Conservation (phyloP, 176 grass and related monocot species). For the Lolium multiflorum region DNA sequence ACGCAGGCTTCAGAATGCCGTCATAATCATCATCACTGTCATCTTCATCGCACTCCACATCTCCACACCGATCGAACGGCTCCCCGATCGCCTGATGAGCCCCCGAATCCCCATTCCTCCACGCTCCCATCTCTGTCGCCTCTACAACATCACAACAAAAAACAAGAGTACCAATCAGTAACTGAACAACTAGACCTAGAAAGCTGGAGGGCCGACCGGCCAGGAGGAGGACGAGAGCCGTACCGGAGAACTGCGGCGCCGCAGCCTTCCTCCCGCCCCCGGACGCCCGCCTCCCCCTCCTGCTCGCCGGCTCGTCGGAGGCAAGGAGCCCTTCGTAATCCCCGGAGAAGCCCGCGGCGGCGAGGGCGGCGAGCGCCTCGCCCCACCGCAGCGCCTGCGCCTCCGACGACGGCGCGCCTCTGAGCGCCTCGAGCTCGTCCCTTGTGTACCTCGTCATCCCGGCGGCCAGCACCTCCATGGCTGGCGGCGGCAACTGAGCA, state of each 20-base stretch:
- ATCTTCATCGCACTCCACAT: constrained; percentile 51
- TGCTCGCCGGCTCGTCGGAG: constrained; percentile 17
- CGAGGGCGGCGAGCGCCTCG: constrained; percentile 58
- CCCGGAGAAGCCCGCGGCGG: constrained; percentile 42
- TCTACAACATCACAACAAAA: constrained; percentile 23
- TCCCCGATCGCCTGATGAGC: constrained; percentile 15
- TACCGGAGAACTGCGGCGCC: constrained; percentile 39
- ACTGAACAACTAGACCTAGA: background rate
- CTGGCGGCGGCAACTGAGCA: background rate
- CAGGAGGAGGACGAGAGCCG: background rate
- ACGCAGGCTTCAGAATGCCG: constrained; percentile 79
- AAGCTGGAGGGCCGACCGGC: background rate
- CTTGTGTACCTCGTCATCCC: constrained; percentile 43
- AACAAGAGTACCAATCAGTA: background rate
- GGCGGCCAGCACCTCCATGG: background rate
- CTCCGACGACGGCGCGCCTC: constrained; percentile 22
- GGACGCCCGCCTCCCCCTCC: constrained; percentile 32
- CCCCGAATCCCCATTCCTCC: constrained; percentile 30
- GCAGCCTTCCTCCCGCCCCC: constrained; percentile 32
- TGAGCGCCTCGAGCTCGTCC: constrained; percentile 57
- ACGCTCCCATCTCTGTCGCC: background rate
- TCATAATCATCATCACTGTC: constrained; percentile 69
- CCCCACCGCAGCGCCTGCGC: constrained; percentile 56
- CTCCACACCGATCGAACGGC: constrained; percentile 34
- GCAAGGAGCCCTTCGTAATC: constrained; percentile 58